Conservation (phyloP, 1,284 basidiomycete species). For the Acaromyces ingoldii region DNA sequence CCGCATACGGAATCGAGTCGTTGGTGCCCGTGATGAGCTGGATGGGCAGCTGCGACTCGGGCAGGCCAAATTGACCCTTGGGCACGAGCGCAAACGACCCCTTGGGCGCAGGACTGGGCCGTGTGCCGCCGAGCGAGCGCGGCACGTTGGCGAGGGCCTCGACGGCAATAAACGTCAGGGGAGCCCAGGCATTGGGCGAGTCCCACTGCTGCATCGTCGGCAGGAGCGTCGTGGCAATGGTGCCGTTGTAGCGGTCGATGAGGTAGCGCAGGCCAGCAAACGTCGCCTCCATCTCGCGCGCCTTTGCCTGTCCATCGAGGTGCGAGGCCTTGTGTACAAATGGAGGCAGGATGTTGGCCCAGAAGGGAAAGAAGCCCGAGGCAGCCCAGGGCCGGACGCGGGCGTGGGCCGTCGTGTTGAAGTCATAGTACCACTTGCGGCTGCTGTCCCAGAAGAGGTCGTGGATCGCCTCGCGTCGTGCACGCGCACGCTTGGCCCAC, state of each 20-base stretch:
- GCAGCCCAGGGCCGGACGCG: conserved; percentile 59
- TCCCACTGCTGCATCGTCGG: conserved; percentile 77
- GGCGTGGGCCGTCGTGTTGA: conserved; percentile 47
- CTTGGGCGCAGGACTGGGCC: conserved; percentile 57
- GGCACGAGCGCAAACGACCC: conserved; percentile 68
- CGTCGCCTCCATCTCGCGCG: no score
- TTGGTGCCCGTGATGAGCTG: conserved; percentile 57
- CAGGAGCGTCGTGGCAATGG: conserved; percentile 68
- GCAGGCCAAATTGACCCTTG: no score
- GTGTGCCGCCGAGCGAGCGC: conserved; percentile 60
- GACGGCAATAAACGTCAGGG: conserved; percentile 62
- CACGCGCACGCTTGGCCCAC: conserved; percentile 59
- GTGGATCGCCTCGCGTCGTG: conserved; percentile 67
- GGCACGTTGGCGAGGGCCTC: conserved; percentile 71
- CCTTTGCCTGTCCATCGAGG: no score
- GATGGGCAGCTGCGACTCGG: no score
- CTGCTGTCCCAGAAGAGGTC: conserved; percentile 78
- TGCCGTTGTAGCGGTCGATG: conserved; percentile 78
- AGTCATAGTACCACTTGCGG: conserved; percentile 84
- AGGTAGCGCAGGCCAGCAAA: conserved; percentile 69
- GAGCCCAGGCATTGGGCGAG: conserved; percentile 31
- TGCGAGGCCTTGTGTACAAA: conserved; percentile 55
- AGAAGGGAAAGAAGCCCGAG: conserved; percentile 77
- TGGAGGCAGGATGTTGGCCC: conserved; percentile 75
- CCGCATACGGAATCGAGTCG: no score